Percentiles rank a stretch among this genome's conserved stretches.
Evolutionary conservation across 495 filamentous ascomycete species (phyloP).

Genomic region (Penicillium silybi): DNA sequence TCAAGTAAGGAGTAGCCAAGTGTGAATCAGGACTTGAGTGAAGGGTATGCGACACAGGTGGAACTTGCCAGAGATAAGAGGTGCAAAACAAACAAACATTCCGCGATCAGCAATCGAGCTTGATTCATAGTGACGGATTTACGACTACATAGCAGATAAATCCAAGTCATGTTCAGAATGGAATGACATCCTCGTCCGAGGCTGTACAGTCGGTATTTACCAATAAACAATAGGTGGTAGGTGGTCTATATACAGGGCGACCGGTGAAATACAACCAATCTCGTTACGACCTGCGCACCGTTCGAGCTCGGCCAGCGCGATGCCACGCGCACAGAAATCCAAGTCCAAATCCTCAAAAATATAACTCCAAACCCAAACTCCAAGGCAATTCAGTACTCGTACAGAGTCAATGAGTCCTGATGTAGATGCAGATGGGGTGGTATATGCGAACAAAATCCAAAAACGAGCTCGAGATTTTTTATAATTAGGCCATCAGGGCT

Average conservation of each 20-base stretch:
- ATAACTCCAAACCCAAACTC: conserved; percentile 5
- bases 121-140: background rate
- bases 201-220: conserved; percentile 27
- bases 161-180: background rate
- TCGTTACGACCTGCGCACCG: conserved; percentile 5
- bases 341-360: conserved; percentile 1
- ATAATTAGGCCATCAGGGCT: conserved; percentile 29
- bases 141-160: background rate
- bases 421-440: conserved; percentile 26
- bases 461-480: conserved; percentile 1
- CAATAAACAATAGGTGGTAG: conserved; percentile 3
- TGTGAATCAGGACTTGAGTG: background rate
- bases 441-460: conserved; percentile 14
- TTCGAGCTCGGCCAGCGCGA: conserved; percentile 6
- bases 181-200: background rate
- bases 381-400: background rate
- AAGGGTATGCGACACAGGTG: background rate
- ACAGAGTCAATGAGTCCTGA: conserved; percentile 10
- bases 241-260: conserved; percentile 21
- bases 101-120: background rate
- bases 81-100: conserved; percentile 26
- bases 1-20: background rate
- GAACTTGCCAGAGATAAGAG: conserved; percentile 1
- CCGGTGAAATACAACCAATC: conserved; percentile 2
- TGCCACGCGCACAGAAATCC: conserved; percentile 7